Base-by-base conservation (phyloP, 2,329 filamentous ascomycete species). In the Penicillium sp. region DNA sequence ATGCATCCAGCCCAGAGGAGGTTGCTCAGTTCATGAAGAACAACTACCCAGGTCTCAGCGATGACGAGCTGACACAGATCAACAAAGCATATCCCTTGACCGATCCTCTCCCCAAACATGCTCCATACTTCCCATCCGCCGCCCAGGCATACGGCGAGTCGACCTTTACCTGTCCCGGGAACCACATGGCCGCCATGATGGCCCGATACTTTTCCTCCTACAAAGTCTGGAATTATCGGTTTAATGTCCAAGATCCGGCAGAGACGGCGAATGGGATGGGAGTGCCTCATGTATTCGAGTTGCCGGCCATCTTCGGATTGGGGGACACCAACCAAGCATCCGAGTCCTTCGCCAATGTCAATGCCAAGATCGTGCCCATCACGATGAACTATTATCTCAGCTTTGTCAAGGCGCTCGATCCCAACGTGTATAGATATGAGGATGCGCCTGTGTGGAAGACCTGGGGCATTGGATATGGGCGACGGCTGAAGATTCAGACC, bases 21-120 rank as follows among this genome's bases (percentile, higher is more conserved):
- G 81, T 82, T 62, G 76, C 84, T 61, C 72, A 72, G 13, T 88
- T 86, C 67, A 70, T 89, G 4, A 77, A 79, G 40, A 73, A 81
- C 58, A 82, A 88, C 57, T 88, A 84, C 61, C 83, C 85, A 0
- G 75, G 76, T 27, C 71, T 89, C 10, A 83, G 77, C 0, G 58
- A 72, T 4, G 60, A 68, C 2, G 80, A 87, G 49, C 72, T 88
- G 1, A 61, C 69, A 2, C 64, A 66, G 2, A 81, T 88, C 63
- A 81, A 84, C 66, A 33, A 66, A 0, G 72, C 84, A 7, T 89
- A 88, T 66, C 83, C 85, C 31, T 46, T 73, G 43, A 66, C 66
- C 54, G 5, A 66, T 1, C 63, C 71, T 2, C 51, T 77, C 2
- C 70, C 72, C n/a, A 43, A 68, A 54, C 67, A 74, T 63, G 68